phyloP scores from a whole-genome alignment of 106 monocot genomes.

The Ottelia alismoides region DNA sequence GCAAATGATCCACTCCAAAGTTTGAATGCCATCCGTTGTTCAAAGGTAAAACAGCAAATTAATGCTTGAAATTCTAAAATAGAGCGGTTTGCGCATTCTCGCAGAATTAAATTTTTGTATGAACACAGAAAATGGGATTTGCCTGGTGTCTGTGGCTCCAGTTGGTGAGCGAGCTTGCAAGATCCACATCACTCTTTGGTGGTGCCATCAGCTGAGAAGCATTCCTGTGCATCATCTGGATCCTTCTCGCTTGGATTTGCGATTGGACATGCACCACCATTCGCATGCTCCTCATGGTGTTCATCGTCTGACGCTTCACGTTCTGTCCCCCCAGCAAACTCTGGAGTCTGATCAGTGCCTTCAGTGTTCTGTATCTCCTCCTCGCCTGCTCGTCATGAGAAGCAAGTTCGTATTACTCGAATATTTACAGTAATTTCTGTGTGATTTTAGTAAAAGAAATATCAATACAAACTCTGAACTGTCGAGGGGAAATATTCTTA shows the following conservation, averaged over 20 bases:
- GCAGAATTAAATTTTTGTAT: not conserved
- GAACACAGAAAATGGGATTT: not conserved
- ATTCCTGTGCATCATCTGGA: conserved; percentile 46
- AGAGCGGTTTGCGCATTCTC: no score
- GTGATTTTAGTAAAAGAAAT: no score
- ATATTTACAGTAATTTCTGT: no score
- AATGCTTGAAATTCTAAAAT: no score
- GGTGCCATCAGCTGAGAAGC: not conserved
- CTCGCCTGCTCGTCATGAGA: conserved; percentile 35
- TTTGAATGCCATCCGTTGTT: no score
- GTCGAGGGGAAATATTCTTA: no score
- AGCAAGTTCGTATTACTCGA: not conserved
- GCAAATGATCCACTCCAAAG: no score
- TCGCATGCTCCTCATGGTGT: conserved; percentile 67
- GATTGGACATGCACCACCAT: conserved; percentile 58
- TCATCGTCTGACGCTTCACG: conserved; percentile 56
- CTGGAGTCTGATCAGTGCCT: conserved; percentile 64
- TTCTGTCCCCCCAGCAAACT: conserved; percentile 45
- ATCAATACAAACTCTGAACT: no score
- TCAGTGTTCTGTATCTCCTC: conserved; percentile 45
- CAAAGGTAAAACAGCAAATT: no score
- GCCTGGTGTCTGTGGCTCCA: conserved; percentile 43
- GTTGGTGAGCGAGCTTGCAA: conserved; percentile 24
- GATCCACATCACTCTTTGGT: conserved; percentile 21
- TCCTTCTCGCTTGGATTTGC: conserved; percentile 39